Conservation (phyloP, 1,139 yeast species). For the Candida albicans region DNA sequence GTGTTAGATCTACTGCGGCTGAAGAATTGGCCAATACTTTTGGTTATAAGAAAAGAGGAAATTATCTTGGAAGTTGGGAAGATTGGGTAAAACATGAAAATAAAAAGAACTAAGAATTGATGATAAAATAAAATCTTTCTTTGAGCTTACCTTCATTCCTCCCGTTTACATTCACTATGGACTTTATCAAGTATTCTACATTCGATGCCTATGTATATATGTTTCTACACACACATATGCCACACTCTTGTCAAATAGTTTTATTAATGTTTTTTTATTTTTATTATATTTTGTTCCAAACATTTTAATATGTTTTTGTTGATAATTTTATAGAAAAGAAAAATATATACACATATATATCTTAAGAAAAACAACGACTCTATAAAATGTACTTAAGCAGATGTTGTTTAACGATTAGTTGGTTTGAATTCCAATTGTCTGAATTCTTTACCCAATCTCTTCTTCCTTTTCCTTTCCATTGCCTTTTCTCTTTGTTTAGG, state of each 20-base stretch:
- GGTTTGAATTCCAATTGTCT: constrained; percentile 63
- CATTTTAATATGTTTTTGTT: no score
- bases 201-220: constrained; percentile 1
- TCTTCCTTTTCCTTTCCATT: constrained; percentile 91
- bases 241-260: constrained; percentile 10
- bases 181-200: neutral
- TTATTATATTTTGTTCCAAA: no score
- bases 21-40: constrained; percentile 88
- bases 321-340: no score
- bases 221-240: no score
- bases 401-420: constrained; percentile 1
- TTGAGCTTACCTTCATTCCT: neutral
- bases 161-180: neutral
- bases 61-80: constrained; percentile 78
- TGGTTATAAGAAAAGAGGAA: constrained; percentile 79
- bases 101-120: constrained; percentile 6
- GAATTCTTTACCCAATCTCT: constrained; percentile 88
- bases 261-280: constrained; percentile 3
- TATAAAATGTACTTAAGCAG: no score
- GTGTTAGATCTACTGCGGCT: constrained; percentile 88
- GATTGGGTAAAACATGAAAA: constrained; percentile 73
- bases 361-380: neutral
- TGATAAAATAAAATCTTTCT: neutral
- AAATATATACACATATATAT: neutral
- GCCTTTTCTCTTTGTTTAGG: constrained; percentile 80